Base-by-base conservation (phyloP, 1,284 basidiomycete genomes). In the Athelia psychrophila region DNA sequence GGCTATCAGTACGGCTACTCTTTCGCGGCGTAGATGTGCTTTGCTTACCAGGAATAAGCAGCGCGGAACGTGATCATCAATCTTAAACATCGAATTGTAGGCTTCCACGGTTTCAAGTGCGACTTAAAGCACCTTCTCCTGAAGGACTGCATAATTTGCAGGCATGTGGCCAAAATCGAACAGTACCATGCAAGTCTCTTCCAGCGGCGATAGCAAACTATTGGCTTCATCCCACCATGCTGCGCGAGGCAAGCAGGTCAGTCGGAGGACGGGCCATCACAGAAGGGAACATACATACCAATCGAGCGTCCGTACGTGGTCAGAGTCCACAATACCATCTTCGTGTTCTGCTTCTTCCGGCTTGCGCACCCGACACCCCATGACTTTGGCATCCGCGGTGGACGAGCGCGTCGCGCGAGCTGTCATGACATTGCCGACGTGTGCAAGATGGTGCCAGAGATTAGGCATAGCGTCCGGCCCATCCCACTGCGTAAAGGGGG, bases 401-500 rank as follows among this genome's bases (percentile, higher is more conserved):
- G 73, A 64, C 53, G 73, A 70, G 35, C 79, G 69, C 12, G 74
- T 73, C 48, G 70, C 60, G 15, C 79, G 67, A 35, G 76, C 66
- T 49, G 64, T 54, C 54, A 77, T 64, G 3, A 81, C 77, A 3
- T 73, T 72, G 3, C 79, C 78, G 22, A 68, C 49, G n/a, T 66
- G 64, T 23, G 71, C 66, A 6, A 79, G 65, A 19, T 64, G 66
- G 10, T 49, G 46, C 73, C 76, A 80, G 3, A 81, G 61, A 3
- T 61, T 60, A 22, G 57, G 58, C 74, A 77, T 76, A 0, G 76
- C 73, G 42, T 72, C 62, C 18, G 59, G 60, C 1, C 70, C 71
- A 12, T 77, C 69, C 78, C 79, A 82, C 2, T 65, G 64, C 12
- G 76, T 64, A 2, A 80, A 61, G 1, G 64, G 65, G 10, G 67